Base-by-base conservation (phyloP, 2,329 filamentous ascomycete species). In the Aspergillus uvarum region DNA sequence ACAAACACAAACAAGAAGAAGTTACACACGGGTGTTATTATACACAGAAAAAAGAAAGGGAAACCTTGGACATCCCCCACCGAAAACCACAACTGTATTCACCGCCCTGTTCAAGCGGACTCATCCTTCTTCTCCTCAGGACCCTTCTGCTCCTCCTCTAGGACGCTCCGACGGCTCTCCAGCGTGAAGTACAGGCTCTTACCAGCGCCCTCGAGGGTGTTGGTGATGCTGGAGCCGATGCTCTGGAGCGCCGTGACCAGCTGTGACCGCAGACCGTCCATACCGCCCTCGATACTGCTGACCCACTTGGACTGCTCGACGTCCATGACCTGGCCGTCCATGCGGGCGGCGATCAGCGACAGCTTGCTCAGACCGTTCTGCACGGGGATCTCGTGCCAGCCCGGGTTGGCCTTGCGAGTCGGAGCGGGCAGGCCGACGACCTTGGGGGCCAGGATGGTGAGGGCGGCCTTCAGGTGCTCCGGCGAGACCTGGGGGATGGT, bases 311-410 rank as follows among this genome's bases (percentile, higher is more conserved):
- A 81, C 57, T 90, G 89, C 11, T 88, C 87, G 51, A 85, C 77
- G 72, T 97, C 93, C 70, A 96, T 93, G 32, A 92, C 86, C 75
- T 87, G 89, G 63, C 90, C 90, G 72, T 99, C 95, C 31, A 97
- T 85, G 54, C 95, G 84, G 14, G 93, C 93, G 56, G 92, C 95
- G 14, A 99, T 79, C 35, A 99, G 78, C 74, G 96, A 82, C 64
- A 99, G 78, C 79, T 99, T 99, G 70, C 92, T 87, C 67, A 99
- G 75, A 7, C 90, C 95, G 65, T 81, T 85, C 77, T 97, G 93
- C 57, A 94, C 91, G 1, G 83, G 76, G 0, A 86, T 83, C 58
- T 97, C 94, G 74, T 96, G 85, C 77, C 92, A 96, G 12, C 88
- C 87, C 0, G 94, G 92, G 69, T 85, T 91, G 68, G 86, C 88